Conservation (phyloP, 805 yeast species). For the Yamadazyma nakazawae region DNA sequence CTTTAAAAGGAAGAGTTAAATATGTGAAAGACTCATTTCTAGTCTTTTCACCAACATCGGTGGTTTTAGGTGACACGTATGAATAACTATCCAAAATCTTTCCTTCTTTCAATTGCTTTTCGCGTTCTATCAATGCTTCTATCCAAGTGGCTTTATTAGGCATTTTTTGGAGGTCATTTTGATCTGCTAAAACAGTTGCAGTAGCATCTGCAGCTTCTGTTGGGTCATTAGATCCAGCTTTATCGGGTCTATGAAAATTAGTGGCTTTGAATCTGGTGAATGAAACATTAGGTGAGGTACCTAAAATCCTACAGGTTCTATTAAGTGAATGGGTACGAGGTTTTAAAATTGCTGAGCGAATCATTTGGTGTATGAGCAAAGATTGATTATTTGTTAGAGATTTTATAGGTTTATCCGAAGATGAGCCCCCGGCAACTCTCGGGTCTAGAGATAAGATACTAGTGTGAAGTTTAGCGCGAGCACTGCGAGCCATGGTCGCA, state of each 20-base stretch:
- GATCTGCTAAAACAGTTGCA: conserved; percentile 65
- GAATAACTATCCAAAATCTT: conserved; percentile 66
- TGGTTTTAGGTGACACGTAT: conserved; percentile 68
- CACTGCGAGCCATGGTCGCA: background rate
- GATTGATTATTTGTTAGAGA: background rate
- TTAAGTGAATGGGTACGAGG: background rate
- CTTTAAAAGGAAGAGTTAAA: conserved; percentile 74
- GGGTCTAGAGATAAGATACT: background rate
- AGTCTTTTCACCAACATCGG: conserved; percentile 68
- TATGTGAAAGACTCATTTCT: conserved; percentile 74
- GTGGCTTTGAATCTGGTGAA: conserved; percentile 6
- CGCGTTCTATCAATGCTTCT: conserved; percentile 73
- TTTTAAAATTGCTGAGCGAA: background rate
- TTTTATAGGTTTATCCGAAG: background rate
- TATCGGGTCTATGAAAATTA: conserved; percentile 31
- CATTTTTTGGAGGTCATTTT: conserved; percentile 45
- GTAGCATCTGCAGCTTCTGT: conserved; percentile 71
- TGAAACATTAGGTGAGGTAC: background rate
- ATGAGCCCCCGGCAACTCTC: background rate
- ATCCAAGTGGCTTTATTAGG: conserved; percentile 73
- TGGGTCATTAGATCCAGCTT: conserved; percentile 45
- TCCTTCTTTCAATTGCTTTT: conserved; percentile 70
- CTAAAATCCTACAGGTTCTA: background rate
- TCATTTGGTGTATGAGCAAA: background rate
- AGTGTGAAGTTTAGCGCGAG: background rate